Conservation (phyloP, 2,329 filamentous ascomycete genomes). For the Geosmithia morbida region DNA sequence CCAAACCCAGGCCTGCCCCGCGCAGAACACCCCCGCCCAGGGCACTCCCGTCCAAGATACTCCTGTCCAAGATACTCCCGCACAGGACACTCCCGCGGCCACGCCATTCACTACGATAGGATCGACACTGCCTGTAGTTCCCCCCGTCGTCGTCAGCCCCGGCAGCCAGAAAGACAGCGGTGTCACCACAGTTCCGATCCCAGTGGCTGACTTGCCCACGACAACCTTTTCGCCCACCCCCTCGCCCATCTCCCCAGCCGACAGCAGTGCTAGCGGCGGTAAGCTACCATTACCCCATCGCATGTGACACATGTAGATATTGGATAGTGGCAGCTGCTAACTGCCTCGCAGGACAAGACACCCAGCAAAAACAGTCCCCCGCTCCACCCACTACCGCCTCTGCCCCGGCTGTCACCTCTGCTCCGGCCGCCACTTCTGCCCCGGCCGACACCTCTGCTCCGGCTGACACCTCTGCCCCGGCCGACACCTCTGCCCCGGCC, state of each 20-base stretch:
- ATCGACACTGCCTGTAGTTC: not conserved
- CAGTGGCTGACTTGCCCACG: conserved; percentile 9
- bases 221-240: conserved; percentile 1
- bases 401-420: no score
- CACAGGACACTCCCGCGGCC: not conserved
- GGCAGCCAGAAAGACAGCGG: conserved; percentile 4
- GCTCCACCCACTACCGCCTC: not conserved
- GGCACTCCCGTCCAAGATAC: not conserved
- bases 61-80: not conserved
- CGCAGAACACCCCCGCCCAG: not conserved
- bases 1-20: no score
- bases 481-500: not conserved
- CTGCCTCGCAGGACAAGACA: not conserved
- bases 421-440: no score
- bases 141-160: not conserved
- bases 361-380: not conserved
- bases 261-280: not conserved
- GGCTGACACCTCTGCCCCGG: not conserved
- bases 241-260: conserved; percentile 1
- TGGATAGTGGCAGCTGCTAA: no score
- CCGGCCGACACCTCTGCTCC: not conserved
- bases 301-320: not conserved
- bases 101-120: not conserved
- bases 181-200: conserved; percentile 15
- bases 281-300: not conserved